A percentile compares a stretch with the other conserved stretches of the same genome.
Conservation (phyloP, 23 red algal genomes). For the Agarophyton chilense region DNA sequence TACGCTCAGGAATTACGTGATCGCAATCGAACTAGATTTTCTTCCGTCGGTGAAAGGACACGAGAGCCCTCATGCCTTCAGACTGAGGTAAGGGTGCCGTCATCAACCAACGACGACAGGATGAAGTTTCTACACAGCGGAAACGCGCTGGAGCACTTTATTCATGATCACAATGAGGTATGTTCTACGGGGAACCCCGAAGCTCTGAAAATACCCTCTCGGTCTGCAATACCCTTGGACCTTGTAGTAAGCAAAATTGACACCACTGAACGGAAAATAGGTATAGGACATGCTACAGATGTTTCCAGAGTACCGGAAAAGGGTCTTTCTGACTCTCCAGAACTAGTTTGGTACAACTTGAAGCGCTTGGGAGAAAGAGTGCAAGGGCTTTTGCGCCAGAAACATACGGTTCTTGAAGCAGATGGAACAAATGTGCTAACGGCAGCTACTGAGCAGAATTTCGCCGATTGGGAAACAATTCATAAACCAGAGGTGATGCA, state of each 20-base stretch:
- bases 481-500: slow-evolving; percentile 37
- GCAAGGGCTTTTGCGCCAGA: slow-evolving; percentile 1
- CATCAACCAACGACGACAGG: not conserved
- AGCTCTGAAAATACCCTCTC: not conserved
- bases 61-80: not conserved
- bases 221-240: not conserved
- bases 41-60: not conserved
- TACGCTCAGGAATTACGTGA: not conserved
- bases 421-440: not conserved
- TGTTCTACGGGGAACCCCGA: not conserved
- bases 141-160: not conserved
- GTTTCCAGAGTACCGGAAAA: slow-evolving; percentile 55
- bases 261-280: slow-evolving; percentile 21
- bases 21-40: slow-evolving; percentile 24
- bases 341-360: slow-evolving; percentile 1
- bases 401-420: not conserved
- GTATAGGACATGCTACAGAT: slow-evolving; percentile 46
- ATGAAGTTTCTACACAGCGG: not conserved
- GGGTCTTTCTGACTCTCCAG: not conserved
- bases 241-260: not conserved
- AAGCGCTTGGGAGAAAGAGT: not conserved
- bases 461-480: slow-evolving; percentile 37
- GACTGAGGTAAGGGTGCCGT: not conserved
- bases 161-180: not conserved
- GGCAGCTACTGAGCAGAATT: not conserved